Evolutionary conservation across 495 filamentous ascomycete species (phyloP).

Genomic region (Halenospora varia): DNA sequence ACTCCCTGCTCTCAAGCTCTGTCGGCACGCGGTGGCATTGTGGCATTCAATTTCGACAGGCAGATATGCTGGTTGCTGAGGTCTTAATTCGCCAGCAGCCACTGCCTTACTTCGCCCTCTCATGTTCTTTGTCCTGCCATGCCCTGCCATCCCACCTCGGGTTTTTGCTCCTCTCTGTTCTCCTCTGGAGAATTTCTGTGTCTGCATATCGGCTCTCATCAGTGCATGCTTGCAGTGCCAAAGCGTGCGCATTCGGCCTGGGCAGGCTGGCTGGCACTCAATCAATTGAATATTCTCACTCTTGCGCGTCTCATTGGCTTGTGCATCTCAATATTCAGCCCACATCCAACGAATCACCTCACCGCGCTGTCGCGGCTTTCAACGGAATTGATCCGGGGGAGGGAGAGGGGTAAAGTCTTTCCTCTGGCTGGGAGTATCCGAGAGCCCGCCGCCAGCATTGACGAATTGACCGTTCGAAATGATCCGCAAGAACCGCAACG

Average conservation of each 20-base stretch:
- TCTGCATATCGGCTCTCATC: background rate
- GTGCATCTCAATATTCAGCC: background rate
- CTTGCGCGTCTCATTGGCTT: background rate
- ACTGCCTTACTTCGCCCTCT: too few relatives aligned
- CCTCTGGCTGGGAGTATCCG: background rate
- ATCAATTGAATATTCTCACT: background rate
- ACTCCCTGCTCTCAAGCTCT: too few relatives aligned
- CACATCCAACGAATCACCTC: constrained; percentile 1
- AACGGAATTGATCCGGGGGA: constrained; percentile 7
- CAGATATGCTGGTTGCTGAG: too few relatives aligned
- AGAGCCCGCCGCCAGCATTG: background rate
- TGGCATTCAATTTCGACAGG: background rate
- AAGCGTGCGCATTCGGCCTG: background rate
- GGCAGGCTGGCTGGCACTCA: background rate
- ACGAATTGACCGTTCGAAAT: too few relatives aligned
- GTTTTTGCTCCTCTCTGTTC: too few relatives aligned
- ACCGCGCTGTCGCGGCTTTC: background rate
- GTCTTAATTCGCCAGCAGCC: too few relatives aligned
- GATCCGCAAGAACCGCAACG: too few relatives aligned
- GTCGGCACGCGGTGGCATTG: background rate
- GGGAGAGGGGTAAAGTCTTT: background rate
- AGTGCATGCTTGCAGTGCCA: background rate
- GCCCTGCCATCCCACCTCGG: too few relatives aligned
- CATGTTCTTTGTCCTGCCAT: too few relatives aligned
- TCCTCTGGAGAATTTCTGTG: background rate